Evolutionary conservation across 352 stramenopile genomes (phyloP).

Genomic region (Phytophthora cryptogea): DNA sequence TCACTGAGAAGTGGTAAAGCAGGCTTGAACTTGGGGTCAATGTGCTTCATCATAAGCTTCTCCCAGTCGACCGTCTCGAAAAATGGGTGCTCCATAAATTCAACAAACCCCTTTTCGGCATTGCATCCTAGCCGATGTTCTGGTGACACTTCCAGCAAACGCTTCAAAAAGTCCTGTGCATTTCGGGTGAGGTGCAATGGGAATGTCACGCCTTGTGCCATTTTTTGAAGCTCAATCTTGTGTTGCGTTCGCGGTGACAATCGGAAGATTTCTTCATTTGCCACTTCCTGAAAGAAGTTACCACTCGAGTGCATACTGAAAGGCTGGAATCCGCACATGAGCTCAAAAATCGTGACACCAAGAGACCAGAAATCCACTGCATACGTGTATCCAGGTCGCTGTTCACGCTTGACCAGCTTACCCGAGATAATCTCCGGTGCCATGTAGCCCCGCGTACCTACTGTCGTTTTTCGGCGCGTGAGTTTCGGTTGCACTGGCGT

Average conservation of each 20-base stretch:
- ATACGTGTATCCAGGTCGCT: constrained; percentile 78
- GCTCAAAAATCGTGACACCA: constrained; percentile 88
- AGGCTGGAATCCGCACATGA: constrained; percentile 87
- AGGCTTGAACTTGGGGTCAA: constrained; percentile 84
- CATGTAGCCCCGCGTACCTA: constrained; percentile 91
- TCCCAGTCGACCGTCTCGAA: constrained; percentile 89
- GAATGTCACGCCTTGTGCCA: constrained; percentile 71
- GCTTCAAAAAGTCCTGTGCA: constrained; percentile 78
- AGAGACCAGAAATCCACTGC: constrained; percentile 85
- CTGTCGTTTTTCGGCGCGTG: constrained; percentile 77
- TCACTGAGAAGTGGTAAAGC: constrained; percentile 62
- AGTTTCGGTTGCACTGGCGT: constrained; percentile 58
- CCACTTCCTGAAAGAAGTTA: constrained; percentile 81
- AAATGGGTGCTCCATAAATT: constrained; percentile 91
- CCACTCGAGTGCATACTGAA: constrained; percentile 72
- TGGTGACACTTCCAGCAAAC: constrained; percentile 79
- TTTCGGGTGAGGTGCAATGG: constrained; percentile 62
- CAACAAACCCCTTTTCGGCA: constrained; percentile 69
- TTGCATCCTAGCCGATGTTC: constrained; percentile 78
- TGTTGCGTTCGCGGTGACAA: constrained; percentile 74
- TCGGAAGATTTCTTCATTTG: constrained; percentile 78
- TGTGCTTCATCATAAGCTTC: constrained; percentile 88
- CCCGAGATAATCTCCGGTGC: constrained; percentile 90
- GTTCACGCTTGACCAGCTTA: constrained; percentile 79
- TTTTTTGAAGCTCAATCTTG: constrained; percentile 83